Evolutionary conservation across 208 protist genomes (phyloP).

Genomic region (Crithidia bombi): DNA sequence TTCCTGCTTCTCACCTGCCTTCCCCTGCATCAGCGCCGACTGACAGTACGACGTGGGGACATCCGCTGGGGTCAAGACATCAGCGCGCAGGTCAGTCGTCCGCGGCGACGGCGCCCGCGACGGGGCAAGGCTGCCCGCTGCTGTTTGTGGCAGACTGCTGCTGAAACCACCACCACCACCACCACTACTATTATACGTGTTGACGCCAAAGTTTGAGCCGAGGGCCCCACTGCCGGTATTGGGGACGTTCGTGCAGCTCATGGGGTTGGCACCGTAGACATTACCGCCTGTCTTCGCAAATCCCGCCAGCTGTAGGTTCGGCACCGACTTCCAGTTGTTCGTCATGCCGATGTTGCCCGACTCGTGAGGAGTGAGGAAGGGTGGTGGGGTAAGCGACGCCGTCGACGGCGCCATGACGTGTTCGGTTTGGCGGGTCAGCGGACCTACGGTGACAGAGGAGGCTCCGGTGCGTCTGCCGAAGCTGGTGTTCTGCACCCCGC

Average conservation of each 20-base stretch:
- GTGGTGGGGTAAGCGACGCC: constrained; percentile 4
- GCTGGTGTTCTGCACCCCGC: constrained; percentile 29
- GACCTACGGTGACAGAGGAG: background rate
- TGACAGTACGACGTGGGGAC: background rate
- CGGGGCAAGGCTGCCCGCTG: background rate
- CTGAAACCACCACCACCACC: background rate
- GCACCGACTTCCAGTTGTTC: constrained; percentile 11
- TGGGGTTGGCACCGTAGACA: background rate
- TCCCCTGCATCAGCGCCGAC: background rate
- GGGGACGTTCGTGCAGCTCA: background rate
- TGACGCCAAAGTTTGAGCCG: background rate
- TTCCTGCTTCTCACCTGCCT: background rate
- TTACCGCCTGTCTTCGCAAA: constrained; percentile 5
- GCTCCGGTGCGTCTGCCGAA: constrained; percentile 19
- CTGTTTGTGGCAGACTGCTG: background rate
- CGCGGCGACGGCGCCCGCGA: background rate
- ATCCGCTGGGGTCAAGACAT: background rate
- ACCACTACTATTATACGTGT: background rate
- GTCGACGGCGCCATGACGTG: background rate
- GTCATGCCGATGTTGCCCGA: constrained; percentile 3
- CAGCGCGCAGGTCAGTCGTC: background rate
- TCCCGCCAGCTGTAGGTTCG: constrained; percentile 9
- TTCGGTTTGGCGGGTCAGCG: constrained; percentile 18
- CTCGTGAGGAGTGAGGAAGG: constrained; percentile 25
- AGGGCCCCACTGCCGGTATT: background rate